Conservation (phyloP, 2,329 filamentous ascomycete genomes). For the Xylariales sp. region DNA sequence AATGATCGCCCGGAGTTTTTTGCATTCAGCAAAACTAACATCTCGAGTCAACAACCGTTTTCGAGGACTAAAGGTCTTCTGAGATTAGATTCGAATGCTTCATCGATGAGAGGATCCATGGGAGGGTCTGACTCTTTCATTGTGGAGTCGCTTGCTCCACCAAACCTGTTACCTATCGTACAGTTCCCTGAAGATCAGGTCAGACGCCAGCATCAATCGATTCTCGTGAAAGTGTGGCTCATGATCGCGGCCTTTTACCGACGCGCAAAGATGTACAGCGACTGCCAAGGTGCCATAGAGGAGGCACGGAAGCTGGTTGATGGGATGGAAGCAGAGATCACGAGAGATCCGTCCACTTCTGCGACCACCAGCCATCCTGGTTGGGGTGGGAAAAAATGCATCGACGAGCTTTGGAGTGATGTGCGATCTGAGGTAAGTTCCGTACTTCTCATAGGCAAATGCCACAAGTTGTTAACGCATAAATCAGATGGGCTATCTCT, state of each 20-base stretch:
- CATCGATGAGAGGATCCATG: slow-evolving; percentile 33
- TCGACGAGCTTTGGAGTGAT: slow-evolving; percentile 82
- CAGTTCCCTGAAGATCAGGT: slow-evolving; percentile 52
- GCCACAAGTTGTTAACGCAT: slow-evolving; percentile 22
- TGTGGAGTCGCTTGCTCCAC: slow-evolving; percentile 38
- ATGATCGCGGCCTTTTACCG: slow-evolving; percentile 87
- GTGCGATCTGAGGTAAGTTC: slow-evolving; percentile 71
- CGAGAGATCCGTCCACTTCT: slow-evolving; percentile 57
- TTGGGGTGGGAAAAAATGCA: slow-evolving; percentile 77
- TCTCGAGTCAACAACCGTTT: slow-evolving; percentile 35
- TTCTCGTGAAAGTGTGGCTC: slow-evolving; percentile 80
- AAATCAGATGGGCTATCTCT: slow-evolving; percentile 61
- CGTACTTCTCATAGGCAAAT: background rate
- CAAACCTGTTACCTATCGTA: slow-evolving; percentile 45
- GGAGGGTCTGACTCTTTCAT: slow-evolving; percentile 34
- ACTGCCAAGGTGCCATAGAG: slow-evolving; percentile 71
- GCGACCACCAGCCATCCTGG: slow-evolving; percentile 58
- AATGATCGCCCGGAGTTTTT: slow-evolving; percentile 38
- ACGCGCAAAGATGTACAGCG: slow-evolving; percentile 72
- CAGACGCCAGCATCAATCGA: slow-evolving; percentile 42
- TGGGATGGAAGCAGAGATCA: slow-evolving; percentile 63
- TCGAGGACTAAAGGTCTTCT: slow-evolving; percentile 37
- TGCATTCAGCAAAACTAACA: slow-evolving; percentile 33
- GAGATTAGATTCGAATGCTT: slow-evolving; percentile 41
- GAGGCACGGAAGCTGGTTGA: slow-evolving; percentile 78